Base-by-base conservation (phyloP, 2,329 filamentous ascomycete genomes). In the Botrytis fragariae region DNA sequence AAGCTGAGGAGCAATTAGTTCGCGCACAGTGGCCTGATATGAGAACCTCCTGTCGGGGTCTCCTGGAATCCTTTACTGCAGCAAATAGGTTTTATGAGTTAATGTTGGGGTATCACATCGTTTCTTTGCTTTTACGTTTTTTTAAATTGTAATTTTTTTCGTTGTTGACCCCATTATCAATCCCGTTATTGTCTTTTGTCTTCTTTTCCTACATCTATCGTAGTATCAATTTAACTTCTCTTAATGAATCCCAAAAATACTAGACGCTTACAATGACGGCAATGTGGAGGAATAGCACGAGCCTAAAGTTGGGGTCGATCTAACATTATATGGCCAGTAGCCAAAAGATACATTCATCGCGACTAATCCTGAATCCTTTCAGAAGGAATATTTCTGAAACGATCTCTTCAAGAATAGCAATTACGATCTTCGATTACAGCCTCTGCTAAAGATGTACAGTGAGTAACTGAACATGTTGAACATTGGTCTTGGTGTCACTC, bases 311-410 rank as follows among this genome's bases (percentile, higher is more conserved):
- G 48, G 42, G 20, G 25, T 42, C 65, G 10, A 42, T 57, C n/a
- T 18, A 57, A 68, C 18, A 29, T 29, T 68, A 45, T 39, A 25
- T 32, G 48, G 64, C n/a, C 10, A 68, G 64, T 29, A 68, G 48
- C 25, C 45, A 32, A 68, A 14, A 32, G 25, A 16, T 39, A 16
- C 22, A 12, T 16, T 68, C n/a, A 57, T 32, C 65, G 35, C 35
- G 48, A 57, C 35, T 14, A n/a, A 68, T 42, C 35, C 35, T 18
- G 12, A 57, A 57, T 57, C 65, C 65, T 68, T 54, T 4, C 25
- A 32, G 18, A 39, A 42, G 48, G 48, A 68, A 42, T 37, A 16
- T 42, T 68, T 42, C 48, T 68, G 65, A 68, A 57, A 57, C 65
- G 35, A 57, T 32, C 18, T 67, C 45, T 68, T 57, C 18, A 42